Base-by-base conservation (phyloP, 148 eudicot species). In the Nepenthes gracilis region DNA sequence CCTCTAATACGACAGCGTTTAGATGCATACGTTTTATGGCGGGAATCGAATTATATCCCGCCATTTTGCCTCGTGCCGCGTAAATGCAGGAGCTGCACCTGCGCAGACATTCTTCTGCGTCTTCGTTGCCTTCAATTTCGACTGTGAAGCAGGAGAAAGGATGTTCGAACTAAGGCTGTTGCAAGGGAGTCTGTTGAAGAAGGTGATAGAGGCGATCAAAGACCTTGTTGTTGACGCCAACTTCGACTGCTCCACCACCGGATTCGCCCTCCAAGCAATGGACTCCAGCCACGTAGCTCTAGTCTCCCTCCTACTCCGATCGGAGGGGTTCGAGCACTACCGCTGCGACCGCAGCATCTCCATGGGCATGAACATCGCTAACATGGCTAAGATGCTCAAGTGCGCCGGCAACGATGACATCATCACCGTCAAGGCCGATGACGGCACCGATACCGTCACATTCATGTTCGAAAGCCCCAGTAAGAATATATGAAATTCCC, bases 381-480 rank as follows among this genome's bases (percentile, higher is more conserved):
- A 85, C 54, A 68, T 82, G 84, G 69, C 85, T 5, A 82, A 82
- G 72, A 64, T 85, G 74, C 75, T 85, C 1, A 75, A 70, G 23
- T 85, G 90, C 47, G 86, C 90, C 6, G 72, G 74, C 5, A 60
- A 65, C 43, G 87, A 85, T 37, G 91, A 85, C 35, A 82, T 85
- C 52, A 74, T 85, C 60, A 85, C 86, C 12, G 64, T 82, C 15
- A 85, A 80, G 55, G 86, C 86, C 11, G 86, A 85, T 36, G 84
- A 81, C 35, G 86, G 85, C 55, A 75, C 77, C 12, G 84, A 82
- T 14, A 48, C 67, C 34, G 81, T 85, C 65, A 85, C 91, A 40
- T 85, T 85, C 81, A 82, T 85, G 91, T 85, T 85, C 48, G 91
- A 82, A 61, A 71, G 76, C 75, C 87, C 91, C 13, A 72, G 85